These are phyloP conservation scores for Rhytidiadelphus loreus DNA, from an alignment of 225 moss, liverwort and hornwort species.

Conservation along the genomic window DNA sequence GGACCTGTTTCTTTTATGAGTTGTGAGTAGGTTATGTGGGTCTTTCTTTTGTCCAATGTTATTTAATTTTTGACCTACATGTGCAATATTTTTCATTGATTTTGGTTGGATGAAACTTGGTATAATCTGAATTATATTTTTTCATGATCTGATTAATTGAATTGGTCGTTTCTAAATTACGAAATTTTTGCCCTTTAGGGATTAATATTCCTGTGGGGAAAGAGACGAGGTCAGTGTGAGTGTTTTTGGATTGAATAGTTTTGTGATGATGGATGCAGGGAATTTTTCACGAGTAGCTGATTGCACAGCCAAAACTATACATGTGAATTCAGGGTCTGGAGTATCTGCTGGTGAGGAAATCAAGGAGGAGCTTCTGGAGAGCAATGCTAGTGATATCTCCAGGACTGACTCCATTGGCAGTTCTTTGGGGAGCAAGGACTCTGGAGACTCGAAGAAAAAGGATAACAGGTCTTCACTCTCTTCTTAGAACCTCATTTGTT, in stretches of 20 bases:
- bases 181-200: too few species aligned
- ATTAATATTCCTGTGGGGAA: not conserved
- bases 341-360: constrained; percentile 6
- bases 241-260: not conserved
- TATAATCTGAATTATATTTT: not conserved
- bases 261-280: not conserved
- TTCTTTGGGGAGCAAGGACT: not conserved
- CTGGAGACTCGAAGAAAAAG: not conserved
- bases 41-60: not conserved
- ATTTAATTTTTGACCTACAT: not conserved
- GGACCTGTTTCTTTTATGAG: not conserved
- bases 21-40: not conserved
- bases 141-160: not conserved
- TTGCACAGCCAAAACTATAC: not conserved
- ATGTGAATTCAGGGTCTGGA: not conserved
- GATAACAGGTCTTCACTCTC: not conserved
- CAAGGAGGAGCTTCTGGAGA: constrained; percentile 14
- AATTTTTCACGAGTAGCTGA: constrained; percentile 1
- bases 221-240: not conserved
- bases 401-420: not conserved
- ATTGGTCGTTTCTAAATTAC: not conserved
- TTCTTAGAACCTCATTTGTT: not conserved
- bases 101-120: not conserved
- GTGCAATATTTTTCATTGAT: not conserved
- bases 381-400: not conserved